Evolutionary conservation across 371 early-diverging fungal genomes (phyloP).

Genomic region (Mortierella sp.): DNA sequence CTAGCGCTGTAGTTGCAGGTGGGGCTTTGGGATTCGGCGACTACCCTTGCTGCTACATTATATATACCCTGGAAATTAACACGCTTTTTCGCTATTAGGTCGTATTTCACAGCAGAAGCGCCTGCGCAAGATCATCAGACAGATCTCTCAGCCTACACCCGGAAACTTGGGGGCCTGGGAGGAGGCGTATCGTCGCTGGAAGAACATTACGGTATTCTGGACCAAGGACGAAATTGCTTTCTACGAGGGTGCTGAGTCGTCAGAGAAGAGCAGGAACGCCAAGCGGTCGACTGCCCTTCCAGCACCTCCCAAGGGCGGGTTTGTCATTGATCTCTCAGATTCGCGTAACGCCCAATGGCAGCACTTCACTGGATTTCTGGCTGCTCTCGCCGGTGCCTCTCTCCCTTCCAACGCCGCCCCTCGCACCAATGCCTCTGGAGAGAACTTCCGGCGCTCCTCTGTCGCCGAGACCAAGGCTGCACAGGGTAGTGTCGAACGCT

Average conservation of each 20-base stretch:
- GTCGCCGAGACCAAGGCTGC: slow-evolving; percentile 42
- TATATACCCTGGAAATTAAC: too few species aligned
- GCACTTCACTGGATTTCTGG: slow-evolving; percentile 90
- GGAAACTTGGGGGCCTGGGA: slow-evolving; percentile 91
- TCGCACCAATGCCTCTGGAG: slow-evolving; percentile 35
- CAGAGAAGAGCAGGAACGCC: slow-evolving; percentile 37
- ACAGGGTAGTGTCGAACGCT: slow-evolving; percentile 80
- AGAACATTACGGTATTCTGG: slow-evolving; percentile 69
- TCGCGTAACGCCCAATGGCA: slow-evolving; percentile 73
- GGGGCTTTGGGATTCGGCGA: neutral
- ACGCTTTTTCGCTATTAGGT: slow-evolving; percentile 35
- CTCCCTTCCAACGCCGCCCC: slow-evolving; percentile 56
- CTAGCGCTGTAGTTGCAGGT: slow-evolving; percentile 74
- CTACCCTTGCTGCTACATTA: neutral
- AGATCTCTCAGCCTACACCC: slow-evolving; percentile 77
- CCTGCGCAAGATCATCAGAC: slow-evolving; percentile 77
- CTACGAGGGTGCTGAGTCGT: slow-evolving; percentile 44
- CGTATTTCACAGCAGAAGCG: slow-evolving; percentile 86
- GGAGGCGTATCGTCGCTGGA: slow-evolving; percentile 88
- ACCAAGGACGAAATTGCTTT: slow-evolving; percentile 58
- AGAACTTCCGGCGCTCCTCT: slow-evolving; percentile 49
- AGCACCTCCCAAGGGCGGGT: slow-evolving; percentile 52
- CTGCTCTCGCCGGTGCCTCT: slow-evolving; percentile 86
- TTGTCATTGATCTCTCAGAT: slow-evolving; percentile 37
- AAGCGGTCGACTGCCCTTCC: slow-evolving; percentile 53